Conservation (phyloP, 352 stramenopile genomes). For the Globisporangium cederbergense region DNA sequence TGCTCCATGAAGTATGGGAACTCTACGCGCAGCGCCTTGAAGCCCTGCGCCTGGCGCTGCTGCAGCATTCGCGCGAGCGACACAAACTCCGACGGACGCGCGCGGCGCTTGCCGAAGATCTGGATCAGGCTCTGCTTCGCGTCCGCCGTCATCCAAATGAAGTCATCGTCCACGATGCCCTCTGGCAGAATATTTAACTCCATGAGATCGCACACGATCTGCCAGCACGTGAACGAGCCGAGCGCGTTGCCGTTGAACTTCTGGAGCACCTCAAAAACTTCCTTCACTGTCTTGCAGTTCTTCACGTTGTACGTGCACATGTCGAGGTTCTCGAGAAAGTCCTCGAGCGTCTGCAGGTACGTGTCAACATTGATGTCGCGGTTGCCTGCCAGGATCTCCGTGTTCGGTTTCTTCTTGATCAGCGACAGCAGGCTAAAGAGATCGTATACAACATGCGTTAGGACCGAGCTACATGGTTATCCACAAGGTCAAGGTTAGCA, state of each 20-base stretch:
- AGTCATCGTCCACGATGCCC: slow-evolving; percentile 58
- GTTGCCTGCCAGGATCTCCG: slow-evolving; percentile 45
- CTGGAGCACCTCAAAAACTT: slow-evolving; percentile 61
- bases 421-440: slow-evolving; percentile 36
- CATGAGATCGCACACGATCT: slow-evolving; percentile 76
- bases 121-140: slow-evolving; percentile 78
- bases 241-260: slow-evolving; percentile 69
- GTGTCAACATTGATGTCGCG: slow-evolving; percentile 51
- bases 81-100: slow-evolving; percentile 63
- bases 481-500: not conserved
- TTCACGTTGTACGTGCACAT: slow-evolving; percentile 54
- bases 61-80: slow-evolving; percentile 63
- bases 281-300: slow-evolving; percentile 36
- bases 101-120: slow-evolving; percentile 79
- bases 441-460: not conserved
- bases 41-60: slow-evolving; percentile 73
- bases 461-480: too few relatives aligned
- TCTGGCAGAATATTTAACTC: slow-evolving; percentile 67
- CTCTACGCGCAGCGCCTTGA: slow-evolving; percentile 75
- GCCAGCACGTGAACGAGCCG: slow-evolving; percentile 86
- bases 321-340: slow-evolving; percentile 66
- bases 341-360: slow-evolving; percentile 66
- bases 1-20: slow-evolving; percentile 81
- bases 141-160: slow-evolving; percentile 76
- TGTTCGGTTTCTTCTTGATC: slow-evolving; percentile 53